These are phyloP conservation scores for Cytospora piceicola DNA, from an alignment of 2,329 filamentous ascomycete genomes.

Conservation along the genomic window DNA sequence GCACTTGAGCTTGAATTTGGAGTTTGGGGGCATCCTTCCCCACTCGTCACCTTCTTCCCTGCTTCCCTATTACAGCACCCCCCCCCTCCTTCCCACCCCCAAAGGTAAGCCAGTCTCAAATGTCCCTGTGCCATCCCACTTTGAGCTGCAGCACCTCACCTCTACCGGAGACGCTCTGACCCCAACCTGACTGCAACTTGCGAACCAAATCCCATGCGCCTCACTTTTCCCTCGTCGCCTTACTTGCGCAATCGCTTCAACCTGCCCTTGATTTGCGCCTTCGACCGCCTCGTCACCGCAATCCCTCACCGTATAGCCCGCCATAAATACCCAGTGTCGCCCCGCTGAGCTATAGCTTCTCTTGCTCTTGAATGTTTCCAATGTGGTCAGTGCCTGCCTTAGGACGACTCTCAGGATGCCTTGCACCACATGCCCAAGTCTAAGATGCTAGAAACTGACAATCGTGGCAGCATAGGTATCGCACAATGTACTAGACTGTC, in stretches of 20 bases:
- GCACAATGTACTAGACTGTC: slow-evolving; percentile 42
- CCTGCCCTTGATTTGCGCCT: slow-evolving; percentile 24
- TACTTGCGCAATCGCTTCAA: slow-evolving; percentile 24
- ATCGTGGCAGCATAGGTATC: slow-evolving; percentile 21
- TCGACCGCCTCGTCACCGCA: slow-evolving; percentile 22
- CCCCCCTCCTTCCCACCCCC: not conserved
- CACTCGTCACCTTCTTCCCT: not conserved
- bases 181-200: slow-evolving; percentile 18
- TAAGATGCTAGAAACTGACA: slow-evolving; percentile 23
- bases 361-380: slow-evolving; percentile 2
- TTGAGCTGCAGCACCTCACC: slow-evolving; percentile 12
- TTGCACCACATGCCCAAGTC: not conserved
- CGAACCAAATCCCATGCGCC: slow-evolving; percentile 21
- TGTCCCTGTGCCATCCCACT: slow-evolving; percentile 9
- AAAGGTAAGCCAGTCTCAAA: not conserved
- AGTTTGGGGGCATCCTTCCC: not conserved
- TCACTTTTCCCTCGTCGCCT: slow-evolving; percentile 24
- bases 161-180: slow-evolving; percentile 20
- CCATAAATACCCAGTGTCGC: slow-evolving; percentile 28
- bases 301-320: not conserved
- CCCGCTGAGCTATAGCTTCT: slow-evolving; percentile 7
- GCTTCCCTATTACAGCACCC: not conserved
- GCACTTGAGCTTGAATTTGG: no score
- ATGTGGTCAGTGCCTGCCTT: slow-evolving; percentile 30
- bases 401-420: slow-evolving; percentile 6